phyloP scores from a whole-genome alignment of 805 yeast genomes.

The Kluyveromyces aestuarii region DNA sequence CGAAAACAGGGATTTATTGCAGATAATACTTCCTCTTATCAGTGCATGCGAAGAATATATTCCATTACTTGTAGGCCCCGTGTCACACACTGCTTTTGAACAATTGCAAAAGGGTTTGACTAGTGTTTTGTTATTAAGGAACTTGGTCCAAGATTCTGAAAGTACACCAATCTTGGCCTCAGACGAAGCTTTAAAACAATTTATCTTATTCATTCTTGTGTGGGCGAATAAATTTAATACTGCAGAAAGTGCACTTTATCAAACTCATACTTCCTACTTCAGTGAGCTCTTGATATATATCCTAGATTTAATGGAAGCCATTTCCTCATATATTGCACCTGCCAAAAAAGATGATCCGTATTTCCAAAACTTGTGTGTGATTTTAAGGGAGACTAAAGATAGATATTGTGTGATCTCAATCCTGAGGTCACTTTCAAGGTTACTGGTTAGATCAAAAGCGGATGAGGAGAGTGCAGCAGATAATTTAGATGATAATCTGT shows the following conservation, averaged over 20 bases:
- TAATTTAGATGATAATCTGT: slow-evolving; percentile 35
- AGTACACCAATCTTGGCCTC: slow-evolving; percentile 72
- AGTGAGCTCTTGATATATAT: slow-evolving; percentile 59
- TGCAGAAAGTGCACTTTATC: slow-evolving; percentile 21
- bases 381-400: slow-evolving; percentile 50
- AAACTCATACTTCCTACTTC: slow-evolving; percentile 29
- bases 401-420: slow-evolving; percentile 60
- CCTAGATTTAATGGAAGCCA: slow-evolving; percentile 74
- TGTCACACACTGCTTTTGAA: slow-evolving; percentile 4
- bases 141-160: slow-evolving; percentile 72
- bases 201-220: slow-evolving; percentile 29
- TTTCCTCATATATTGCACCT: slow-evolving; percentile 74
- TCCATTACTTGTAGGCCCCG: slow-evolving; percentile 16
- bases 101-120: slow-evolving; percentile 26
- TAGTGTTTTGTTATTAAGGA: slow-evolving; percentile 56
- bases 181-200: slow-evolving; percentile 38
- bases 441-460: slow-evolving; percentile 51
- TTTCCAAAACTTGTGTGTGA: slow-evolving; percentile 44
- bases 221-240: slow-evolving; percentile 17
- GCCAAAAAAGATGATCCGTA: slow-evolving; percentile 56
- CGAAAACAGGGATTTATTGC: slow-evolving; percentile 30
- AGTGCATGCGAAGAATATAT: slow-evolving; percentile 6
- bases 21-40: slow-evolving; percentile 31
- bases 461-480: slow-evolving; percentile 43
- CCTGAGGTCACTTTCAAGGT: slow-evolving; percentile 68